Base-by-base conservation (phyloP, 2,329 filamentous ascomycete genomes). In the Colletotrichum falcatum region DNA sequence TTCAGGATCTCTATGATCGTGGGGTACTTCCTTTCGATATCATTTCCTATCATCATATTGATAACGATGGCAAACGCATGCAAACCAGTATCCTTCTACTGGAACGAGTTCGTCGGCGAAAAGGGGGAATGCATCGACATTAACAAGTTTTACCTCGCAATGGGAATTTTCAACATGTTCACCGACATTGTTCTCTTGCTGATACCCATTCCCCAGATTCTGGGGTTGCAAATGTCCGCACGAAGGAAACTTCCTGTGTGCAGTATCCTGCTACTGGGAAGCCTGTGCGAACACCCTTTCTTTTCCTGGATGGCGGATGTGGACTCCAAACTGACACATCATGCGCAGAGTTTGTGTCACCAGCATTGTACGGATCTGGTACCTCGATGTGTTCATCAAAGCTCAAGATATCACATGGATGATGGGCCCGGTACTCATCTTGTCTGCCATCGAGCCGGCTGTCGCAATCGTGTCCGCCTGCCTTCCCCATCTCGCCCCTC, bases 401-500 rank as follows among this genome's bases (percentile, higher is more conserved):
- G 53, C 63, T 26, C 26, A 51, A 18, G 66, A 72, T 46, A 7
- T 72, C 28, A 73, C 66, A 6, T 72, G 60, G 44, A 51, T 66
- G 12, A 73, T 73, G 72, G 70, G 70, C 5, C 66, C 66, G 23
- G 66, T 73, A 26, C 72, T 79, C 26, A 79, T 79, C 74, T 83
- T 80, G 79, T 82, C 81, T 14, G 77, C 81, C 51, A 77, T 82
- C 71, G 81, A 83, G 68, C 79, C 81, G 72, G 80, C 80, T 60
- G 76, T 79, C 49, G 81, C 80, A 62, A 78, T 83, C 73, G 75
- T 81, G 12, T 82, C 81, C 66, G 77, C 80, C 44, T 81, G 80
- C 70, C 77, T 83, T 20, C 81, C 81, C 0, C 81, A 80, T 33
- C 73, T 82, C 3, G 76, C 79, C 1, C 79, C 79, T 20, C 61